Conservation (phyloP, 129 eudicot genomes). For the Deinandra increscens region DNA sequence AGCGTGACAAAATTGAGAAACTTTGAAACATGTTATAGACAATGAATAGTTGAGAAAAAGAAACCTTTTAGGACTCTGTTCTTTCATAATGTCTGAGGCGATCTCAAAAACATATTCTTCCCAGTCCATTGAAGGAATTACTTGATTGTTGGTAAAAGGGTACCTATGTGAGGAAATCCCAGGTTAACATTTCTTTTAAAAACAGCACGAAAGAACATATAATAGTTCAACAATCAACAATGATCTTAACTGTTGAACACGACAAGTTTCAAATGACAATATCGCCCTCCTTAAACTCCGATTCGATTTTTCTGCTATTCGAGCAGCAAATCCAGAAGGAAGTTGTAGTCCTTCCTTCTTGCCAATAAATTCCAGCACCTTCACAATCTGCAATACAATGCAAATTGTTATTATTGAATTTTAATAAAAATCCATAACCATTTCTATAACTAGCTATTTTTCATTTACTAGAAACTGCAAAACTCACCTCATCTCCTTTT, state of each 20-base stretch:
- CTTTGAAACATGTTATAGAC: not conserved
- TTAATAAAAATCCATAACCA: not conserved
- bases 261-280: conserved; percentile 82
- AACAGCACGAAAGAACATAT: not conserved
- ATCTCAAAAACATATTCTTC: conserved; percentile 85
- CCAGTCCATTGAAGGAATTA: conserved; percentile 93
- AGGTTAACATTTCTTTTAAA: conserved; percentile 22
- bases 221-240: not conserved
- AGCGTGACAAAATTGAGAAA: not conserved
- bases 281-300: conserved; percentile 93
- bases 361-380: conserved; percentile 81
- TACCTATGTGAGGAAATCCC: conserved; percentile 43
- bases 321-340: conserved; percentile 78
- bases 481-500: conserved; percentile 67
- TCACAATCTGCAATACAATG: conserved; percentile 57
- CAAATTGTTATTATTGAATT: not conserved
- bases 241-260: conserved; percentile 87
- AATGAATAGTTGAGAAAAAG: not conserved
- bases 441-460: not conserved
- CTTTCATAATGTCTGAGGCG: conserved; percentile 88
- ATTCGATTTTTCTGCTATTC: conserved; percentile 77
- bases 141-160: conserved; percentile 77
- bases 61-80: conserved; percentile 97
- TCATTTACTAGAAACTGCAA: not conserved
- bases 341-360: conserved; percentile 89